Conservation (phyloP, 1,139 yeast species). For the Hanseniaspora uvarum region DNA sequence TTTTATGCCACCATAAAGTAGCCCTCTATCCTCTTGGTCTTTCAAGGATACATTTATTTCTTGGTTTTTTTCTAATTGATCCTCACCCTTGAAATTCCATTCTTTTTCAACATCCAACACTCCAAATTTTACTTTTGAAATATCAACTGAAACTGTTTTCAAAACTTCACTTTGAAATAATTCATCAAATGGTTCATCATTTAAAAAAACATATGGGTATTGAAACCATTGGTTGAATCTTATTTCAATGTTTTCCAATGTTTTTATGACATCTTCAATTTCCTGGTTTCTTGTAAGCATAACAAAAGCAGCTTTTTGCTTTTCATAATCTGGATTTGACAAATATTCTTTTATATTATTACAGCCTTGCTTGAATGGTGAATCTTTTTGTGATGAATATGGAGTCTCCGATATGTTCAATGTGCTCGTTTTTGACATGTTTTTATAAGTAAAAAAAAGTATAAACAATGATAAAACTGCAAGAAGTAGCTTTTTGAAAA, state of each 20-base stretch:
- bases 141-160: constrained; percentile 44
- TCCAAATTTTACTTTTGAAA: constrained; percentile 42
- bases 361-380: constrained; percentile 45
- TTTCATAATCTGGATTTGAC: constrained; percentile 30
- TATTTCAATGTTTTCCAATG: constrained; percentile 64
- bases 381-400: constrained; percentile 26
- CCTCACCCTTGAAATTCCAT: constrained; percentile 33
- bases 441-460: neutral
- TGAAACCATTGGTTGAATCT: constrained; percentile 85
- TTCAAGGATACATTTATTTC: constrained; percentile 30
- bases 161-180: constrained; percentile 39
- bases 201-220: constrained; percentile 81
- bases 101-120: constrained; percentile 22
- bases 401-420: constrained; percentile 20
- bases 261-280: constrained; percentile 52
- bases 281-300: constrained; percentile 72
- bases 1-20: constrained; percentile 69
- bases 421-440: neutral
- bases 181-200: constrained; percentile 61
- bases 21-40: constrained; percentile 66
- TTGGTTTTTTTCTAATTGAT: constrained; percentile 33
- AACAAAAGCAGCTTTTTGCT: constrained; percentile 73
- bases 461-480: neutral
- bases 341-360: constrained; percentile 31
- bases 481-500: neutral